Percentiles rank a stretch among this genome's conserved stretches.
Evolutionary conservation across 352 stramenopile species (phyloP).

Genomic region (Globisporangium paroecandrum): DNA sequence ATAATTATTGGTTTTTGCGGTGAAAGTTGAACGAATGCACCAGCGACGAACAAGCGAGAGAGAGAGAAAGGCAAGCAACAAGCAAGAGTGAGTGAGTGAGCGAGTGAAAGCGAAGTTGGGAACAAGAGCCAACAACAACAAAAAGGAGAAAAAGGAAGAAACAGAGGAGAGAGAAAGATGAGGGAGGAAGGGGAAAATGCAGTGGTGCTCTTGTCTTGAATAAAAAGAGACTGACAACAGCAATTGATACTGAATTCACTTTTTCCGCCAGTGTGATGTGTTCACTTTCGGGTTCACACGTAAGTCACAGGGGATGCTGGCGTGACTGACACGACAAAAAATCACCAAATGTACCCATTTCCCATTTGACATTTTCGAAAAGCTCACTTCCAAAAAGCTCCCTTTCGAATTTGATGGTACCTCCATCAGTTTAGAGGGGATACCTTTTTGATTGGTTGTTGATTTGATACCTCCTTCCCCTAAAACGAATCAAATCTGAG

Average conservation of each 20-base stretch:
- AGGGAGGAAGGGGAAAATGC: not conserved
- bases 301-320: no score
- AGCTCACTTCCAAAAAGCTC: not conserved
- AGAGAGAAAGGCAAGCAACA: not conserved
- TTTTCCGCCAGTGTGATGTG: not conserved
- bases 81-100: not conserved
- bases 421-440: not conserved
- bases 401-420: not conserved
- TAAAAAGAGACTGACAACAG: constrained; percentile 4
- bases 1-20: constrained; percentile 18
- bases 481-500: not conserved
- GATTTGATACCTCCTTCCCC: not conserved
- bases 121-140: not conserved
- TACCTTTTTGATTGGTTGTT: not conserved
- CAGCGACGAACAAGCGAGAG: constrained; percentile 10
- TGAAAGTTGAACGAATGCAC: constrained; percentile 15
- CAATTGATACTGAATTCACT: no score
- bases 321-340: no score
- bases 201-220: constrained; percentile 10
- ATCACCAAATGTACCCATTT: no score
- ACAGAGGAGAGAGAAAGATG: not conserved
- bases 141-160: not conserved
- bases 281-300: no score
- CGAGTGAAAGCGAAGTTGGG: not conserved
- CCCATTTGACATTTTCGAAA: not conserved